Evolutionary conservation across 2,329 filamentous ascomycete species (phyloP).

Genomic region (Zymoseptoria tritici): DNA sequence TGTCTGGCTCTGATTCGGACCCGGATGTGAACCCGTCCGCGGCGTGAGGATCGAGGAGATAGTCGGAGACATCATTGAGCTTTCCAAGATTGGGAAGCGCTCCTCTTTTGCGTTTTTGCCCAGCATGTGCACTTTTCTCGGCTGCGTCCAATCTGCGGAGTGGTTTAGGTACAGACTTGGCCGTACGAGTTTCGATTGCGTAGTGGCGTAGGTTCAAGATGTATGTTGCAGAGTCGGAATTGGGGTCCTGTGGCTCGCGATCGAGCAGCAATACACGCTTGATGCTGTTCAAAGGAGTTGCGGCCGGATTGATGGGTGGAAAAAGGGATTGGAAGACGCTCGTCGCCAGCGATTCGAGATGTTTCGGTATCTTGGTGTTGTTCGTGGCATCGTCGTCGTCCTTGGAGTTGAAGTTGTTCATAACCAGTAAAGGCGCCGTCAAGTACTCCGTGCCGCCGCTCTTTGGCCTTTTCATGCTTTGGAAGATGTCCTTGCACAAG

Average conservation of each 20-base stretch:
- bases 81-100: constrained; percentile 81
- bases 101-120: constrained; percentile 33
- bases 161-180: constrained; percentile 69
- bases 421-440: constrained; percentile 84
- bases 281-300: constrained; percentile 84
- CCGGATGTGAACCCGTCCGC: constrained; percentile 82
- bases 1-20: constrained; percentile 86
- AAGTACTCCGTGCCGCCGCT: constrained; percentile 74
- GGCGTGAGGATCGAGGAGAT: constrained; percentile 72
- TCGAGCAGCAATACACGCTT: constrained; percentile 85
- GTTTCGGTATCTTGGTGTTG: constrained; percentile 63
- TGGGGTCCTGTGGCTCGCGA: constrained; percentile 51
- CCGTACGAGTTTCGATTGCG: constrained; percentile 82
- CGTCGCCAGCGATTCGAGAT: constrained; percentile 86
- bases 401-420: constrained; percentile 86
- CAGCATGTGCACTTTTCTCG: constrained; percentile 61
- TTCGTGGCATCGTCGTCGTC: constrained; percentile 35
- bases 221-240: constrained; percentile 43
- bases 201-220: constrained; percentile 87
- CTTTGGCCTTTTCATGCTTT: constrained; percentile 73
- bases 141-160: constrained; percentile 78
- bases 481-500: constrained; percentile 81
- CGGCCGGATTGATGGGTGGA: constrained; percentile 87
- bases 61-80: constrained; percentile 89
- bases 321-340: constrained; percentile 95